phyloP scores from a whole-genome alignment of 306 rosid species.

The Psophocarpus tetragonolobus region DNA sequence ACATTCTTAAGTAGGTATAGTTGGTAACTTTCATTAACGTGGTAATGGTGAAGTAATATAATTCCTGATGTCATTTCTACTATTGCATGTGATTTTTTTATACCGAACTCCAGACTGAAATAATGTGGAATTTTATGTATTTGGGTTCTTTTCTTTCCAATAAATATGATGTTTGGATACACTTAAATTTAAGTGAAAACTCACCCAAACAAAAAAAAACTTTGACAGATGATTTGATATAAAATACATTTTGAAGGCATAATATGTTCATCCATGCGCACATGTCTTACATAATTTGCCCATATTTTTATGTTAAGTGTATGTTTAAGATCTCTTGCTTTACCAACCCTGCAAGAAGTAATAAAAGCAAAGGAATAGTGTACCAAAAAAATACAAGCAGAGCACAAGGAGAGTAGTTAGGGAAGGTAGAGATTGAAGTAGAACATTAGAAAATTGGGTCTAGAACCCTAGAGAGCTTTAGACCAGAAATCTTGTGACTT shows the following conservation, averaged over 20 bases:
- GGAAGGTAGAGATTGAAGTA: background rate
- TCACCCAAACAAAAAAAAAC: background rate
- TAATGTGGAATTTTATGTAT: background rate
- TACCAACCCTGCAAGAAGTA: background rate
- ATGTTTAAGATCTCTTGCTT: background rate
- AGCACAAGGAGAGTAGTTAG: background rate
- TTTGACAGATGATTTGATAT: background rate
- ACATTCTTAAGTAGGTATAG: background rate
- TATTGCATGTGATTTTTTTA: background rate
- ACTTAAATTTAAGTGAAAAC: background rate
- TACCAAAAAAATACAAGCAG: background rate
- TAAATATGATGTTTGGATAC: background rate
- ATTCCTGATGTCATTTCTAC: background rate
- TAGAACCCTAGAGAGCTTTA: background rate
- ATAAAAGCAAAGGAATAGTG: background rate
- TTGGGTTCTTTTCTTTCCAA: background rate
- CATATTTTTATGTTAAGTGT: background rate
- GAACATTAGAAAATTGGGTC: background rate
- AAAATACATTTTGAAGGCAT: background rate
- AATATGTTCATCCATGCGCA: background rate
- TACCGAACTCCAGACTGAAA: background rate
- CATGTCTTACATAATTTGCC: background rate
- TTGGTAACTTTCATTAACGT: background rate
- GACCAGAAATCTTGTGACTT: background rate
- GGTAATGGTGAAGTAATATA: background rate